These are phyloP conservation scores for Pleurotus tuber-regium DNA, from an alignment of 768 basidiomycete genomes.

Conservation along the genomic window DNA sequence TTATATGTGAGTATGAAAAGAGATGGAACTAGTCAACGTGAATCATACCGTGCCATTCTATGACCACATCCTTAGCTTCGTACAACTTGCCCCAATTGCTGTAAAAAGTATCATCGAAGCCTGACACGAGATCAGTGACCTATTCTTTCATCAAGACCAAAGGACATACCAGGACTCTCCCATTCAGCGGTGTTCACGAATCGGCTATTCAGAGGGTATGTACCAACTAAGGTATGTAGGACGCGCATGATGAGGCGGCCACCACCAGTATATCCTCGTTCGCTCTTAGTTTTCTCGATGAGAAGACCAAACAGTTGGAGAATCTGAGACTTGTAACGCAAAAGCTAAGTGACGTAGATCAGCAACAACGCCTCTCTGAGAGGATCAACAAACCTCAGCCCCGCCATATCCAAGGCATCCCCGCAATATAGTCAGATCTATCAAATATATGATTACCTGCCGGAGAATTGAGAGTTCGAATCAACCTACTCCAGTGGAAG, in stretches of 20 bases:
- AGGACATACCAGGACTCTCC: slow-evolving; percentile 62
- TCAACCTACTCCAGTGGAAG: slow-evolving; percentile 82
- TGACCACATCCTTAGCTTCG: slow-evolving; percentile 72
- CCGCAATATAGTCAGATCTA: slow-evolving; percentile 63
- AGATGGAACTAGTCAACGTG: background rate
- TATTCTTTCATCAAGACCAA: background rate
- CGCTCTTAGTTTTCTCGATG: slow-evolving; percentile 78
- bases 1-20: slow-evolving; percentile 12
- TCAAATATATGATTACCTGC: slow-evolving; percentile 41
- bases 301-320: slow-evolving; percentile 62
- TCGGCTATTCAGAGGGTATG: slow-evolving; percentile 75
- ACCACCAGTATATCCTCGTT: slow-evolving; percentile 83
- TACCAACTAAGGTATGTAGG: slow-evolving; percentile 68
- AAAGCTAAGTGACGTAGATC: slow-evolving; percentile 40
- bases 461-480: background rate
- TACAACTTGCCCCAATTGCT: slow-evolving; percentile 80
- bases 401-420: slow-evolving; percentile 81
- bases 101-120: slow-evolving; percentile 61
- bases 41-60: slow-evolving; percentile 85
- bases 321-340: slow-evolving; percentile 67
- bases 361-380: slow-evolving; percentile 8
- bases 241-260: slow-evolving; percentile 76
- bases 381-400: slow-evolving; percentile 42
- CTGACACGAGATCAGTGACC: slow-evolving; percentile 29
- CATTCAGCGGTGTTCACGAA: slow-evolving; percentile 85